These are phyloP conservation scores for Prototheca cutis DNA, from an alignment of 163 green algal genomes.

Conservation along the genomic window DNA sequence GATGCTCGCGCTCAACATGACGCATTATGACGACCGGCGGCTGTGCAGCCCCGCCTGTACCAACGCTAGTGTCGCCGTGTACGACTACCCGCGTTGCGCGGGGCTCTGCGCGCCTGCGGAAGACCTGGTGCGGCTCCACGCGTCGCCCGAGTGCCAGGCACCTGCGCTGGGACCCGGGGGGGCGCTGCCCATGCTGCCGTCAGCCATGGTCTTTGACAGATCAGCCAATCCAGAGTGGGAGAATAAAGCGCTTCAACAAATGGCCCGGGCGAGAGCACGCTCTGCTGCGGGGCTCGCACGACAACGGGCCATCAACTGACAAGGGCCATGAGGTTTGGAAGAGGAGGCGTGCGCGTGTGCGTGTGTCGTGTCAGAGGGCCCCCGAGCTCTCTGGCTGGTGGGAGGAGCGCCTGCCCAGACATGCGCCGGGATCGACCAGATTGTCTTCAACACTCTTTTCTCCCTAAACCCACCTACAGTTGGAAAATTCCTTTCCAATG, in stretches of 20 bases:
- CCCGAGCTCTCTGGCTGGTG: too few relatives aligned
- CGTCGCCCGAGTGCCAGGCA: conserved; percentile 1
- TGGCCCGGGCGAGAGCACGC: too few relatives aligned
- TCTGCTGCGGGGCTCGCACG: too few relatives aligned
- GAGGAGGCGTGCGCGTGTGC: too few relatives aligned
- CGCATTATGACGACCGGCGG: conserved; percentile 50
- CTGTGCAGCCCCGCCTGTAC: conserved; percentile 31
- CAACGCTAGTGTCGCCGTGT: conserved; percentile 23
- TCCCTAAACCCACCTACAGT: too few relatives aligned
- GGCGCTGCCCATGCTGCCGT: conserved; percentile 4
- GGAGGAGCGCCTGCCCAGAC: too few relatives aligned
- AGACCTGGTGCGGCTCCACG: conserved; percentile 13
- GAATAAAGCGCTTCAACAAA: background rate
- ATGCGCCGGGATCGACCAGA: too few relatives aligned
- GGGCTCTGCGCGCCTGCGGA: conserved; percentile 44
- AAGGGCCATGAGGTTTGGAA: too few relatives aligned
- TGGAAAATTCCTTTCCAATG: too few relatives aligned
- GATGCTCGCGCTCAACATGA: conserved; percentile 58
- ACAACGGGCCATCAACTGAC: too few relatives aligned
- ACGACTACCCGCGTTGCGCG: conserved; percentile 44
- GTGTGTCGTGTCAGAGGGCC: too few relatives aligned
- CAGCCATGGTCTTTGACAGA: conserved; percentile 10
- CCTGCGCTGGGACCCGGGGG: background rate
- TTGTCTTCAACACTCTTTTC: too few relatives aligned
- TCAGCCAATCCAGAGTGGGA: background rate